Percentiles rank a stretch among this genome's conserved stretches.
Conservation (phyloP, 768 basidiomycete species). For the Mycena indigotica region DNA sequence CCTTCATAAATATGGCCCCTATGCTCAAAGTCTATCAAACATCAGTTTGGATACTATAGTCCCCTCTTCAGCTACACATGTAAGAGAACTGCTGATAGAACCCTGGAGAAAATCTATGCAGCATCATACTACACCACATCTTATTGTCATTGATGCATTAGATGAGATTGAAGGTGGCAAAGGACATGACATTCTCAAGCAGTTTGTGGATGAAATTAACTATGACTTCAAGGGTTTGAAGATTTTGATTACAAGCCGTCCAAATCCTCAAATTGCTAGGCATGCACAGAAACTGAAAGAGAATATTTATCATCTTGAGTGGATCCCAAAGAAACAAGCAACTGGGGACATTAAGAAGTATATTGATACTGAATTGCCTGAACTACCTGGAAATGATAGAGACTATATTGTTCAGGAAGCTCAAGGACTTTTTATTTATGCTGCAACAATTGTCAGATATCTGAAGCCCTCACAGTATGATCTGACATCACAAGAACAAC, state of each 20-base stretch:
- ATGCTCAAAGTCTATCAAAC: too few relatives aligned
- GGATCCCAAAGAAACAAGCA: not conserved
- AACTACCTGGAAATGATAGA: too few relatives aligned
- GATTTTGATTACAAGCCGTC: conserved; percentile 6
- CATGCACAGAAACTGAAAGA: not conserved
- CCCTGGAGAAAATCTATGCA: not conserved
- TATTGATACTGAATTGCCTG: too few relatives aligned
- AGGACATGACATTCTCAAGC: conserved; percentile 14
- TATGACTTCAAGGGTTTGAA: not conserved
- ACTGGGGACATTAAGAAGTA: too few relatives aligned
- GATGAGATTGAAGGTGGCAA: conserved; percentile 25
- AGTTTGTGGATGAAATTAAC: conserved; percentile 1
- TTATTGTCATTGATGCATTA: conserved; percentile 32
- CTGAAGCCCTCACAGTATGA: too few relatives aligned
- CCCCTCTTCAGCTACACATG: too few relatives aligned
- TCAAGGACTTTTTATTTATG: conserved; percentile 8
- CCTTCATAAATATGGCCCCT: not conserved
- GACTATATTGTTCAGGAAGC: not conserved
- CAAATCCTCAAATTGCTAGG: not conserved
- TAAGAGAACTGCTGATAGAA: too few relatives aligned
- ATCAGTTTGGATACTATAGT: too few relatives aligned
- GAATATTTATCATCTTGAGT: not conserved
- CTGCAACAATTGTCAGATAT: not conserved
- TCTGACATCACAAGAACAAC: too few relatives aligned
- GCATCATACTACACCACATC: conserved; percentile 9